Conservation (phyloP, 352 stramenopile species). For the Phytophthora pluvialis region DNA sequence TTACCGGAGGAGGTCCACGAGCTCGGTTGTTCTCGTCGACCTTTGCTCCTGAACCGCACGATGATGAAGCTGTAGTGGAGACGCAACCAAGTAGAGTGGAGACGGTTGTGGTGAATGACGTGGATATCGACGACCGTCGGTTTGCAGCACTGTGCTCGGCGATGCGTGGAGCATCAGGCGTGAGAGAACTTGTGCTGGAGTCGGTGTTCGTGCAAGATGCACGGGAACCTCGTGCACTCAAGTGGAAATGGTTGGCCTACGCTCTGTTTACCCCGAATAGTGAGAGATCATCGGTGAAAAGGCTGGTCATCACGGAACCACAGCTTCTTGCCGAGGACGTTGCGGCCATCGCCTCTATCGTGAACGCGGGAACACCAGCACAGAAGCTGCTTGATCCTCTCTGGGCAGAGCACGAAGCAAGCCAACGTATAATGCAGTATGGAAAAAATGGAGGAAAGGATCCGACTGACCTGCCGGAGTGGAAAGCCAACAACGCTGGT, state of each 20-base stretch:
- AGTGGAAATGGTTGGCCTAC: conserved; percentile 41
- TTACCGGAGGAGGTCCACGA: conserved; percentile 16
- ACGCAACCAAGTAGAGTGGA: conserved; percentile 10
- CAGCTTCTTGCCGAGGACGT: conserved; percentile 34
- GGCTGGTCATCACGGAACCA: conserved; percentile 22
- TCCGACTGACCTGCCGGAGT: background rate
- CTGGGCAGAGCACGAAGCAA: conserved; percentile 33
- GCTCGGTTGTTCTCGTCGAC: conserved; percentile 17
- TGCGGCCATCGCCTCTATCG: conserved; percentile 25
- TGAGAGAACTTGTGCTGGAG: conserved; percentile 30
- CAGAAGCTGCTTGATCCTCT: conserved; percentile 42
- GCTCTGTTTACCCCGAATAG: conserved; percentile 14
- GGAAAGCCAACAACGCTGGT: background rate
- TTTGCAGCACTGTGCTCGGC: conserved; percentile 39
- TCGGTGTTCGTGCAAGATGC: conserved; percentile 29
- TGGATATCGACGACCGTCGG: conserved; percentile 35
- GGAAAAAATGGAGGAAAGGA: conserved; percentile 14
- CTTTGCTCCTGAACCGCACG: conserved; percentile 3
- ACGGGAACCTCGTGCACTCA: conserved; percentile 13
- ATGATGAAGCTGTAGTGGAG: background rate
- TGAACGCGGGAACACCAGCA: conserved; percentile 27
- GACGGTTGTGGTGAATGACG: conserved; percentile 28
- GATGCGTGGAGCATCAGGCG: conserved; percentile 14
- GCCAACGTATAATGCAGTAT: conserved; percentile 12
- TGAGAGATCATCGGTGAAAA: conserved; percentile 17